phyloP scores from a whole-genome alignment of 2,329 filamentous ascomycete genomes.

The Sphaerostilbella broomeana region DNA sequence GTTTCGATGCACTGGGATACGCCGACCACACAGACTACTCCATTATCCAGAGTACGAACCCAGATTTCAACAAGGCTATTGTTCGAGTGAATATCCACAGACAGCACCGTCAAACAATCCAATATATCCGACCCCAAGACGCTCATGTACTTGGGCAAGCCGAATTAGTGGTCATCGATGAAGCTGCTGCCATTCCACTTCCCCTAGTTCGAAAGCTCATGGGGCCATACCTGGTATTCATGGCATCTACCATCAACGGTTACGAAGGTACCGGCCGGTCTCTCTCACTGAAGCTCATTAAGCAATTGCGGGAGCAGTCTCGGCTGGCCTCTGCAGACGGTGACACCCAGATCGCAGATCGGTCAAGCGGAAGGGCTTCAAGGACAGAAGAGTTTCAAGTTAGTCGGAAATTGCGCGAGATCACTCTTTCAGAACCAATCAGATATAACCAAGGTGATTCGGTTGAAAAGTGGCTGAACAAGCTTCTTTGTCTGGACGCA shows the following conservation, averaged over 20 bases:
- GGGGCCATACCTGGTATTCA: conserved; percentile 95
- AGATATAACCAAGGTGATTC: conserved; percentile 84
- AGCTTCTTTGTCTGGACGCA: conserved; percentile 85
- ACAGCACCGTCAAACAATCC: conserved; percentile 93
- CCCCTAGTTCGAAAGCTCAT: conserved; percentile 90
- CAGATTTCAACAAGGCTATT: conserved; percentile 98
- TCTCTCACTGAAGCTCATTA: conserved; percentile 90
- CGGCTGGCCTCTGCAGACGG: conserved; percentile 52
- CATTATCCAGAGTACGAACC: conserved; percentile 96
- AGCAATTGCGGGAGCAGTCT: conserved; percentile 92
- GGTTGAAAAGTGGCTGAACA: conserved; percentile 96
- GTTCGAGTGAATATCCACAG: conserved; percentile 94
- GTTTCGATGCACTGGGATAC: conserved; percentile 90
- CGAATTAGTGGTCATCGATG: conserved; percentile 91
- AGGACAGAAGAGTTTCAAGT: conserved; percentile 58
- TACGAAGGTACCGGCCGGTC: conserved; percentile 97
- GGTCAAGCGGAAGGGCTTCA: conserved; percentile 65
- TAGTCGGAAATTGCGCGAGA: conserved; percentile 80
- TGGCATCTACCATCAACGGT: conserved; percentile 98
- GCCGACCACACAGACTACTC: conserved; percentile 95
- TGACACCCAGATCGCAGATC: conserved; percentile 65
- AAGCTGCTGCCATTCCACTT: conserved; percentile 91
- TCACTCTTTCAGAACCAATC: conserved; percentile 89
- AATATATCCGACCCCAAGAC: conserved; percentile 96
- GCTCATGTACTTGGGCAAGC: conserved; percentile 92